phyloP scores from a whole-genome alignment of 805 yeast genomes.

The Candida krabiensis region DNA sequence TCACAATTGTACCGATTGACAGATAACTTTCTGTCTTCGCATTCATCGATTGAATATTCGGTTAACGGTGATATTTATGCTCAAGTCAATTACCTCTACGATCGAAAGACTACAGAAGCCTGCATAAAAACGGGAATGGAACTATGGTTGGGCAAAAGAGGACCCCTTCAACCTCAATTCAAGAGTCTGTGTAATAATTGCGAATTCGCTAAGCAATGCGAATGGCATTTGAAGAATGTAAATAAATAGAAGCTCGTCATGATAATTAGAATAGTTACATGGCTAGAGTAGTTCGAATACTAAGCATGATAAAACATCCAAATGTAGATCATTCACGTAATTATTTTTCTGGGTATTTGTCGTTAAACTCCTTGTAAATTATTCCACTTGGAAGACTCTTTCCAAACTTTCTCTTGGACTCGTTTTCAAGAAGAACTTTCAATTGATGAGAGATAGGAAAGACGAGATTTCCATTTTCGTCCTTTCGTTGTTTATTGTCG shows the following conservation, averaged over 20 bases:
- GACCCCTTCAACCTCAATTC: conserved; percentile 45
- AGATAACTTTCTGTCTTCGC: conserved; percentile 36
- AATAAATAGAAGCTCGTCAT: not conserved
- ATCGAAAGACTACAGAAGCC: conserved; percentile 29
- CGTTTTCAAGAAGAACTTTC: conserved; percentile 6
- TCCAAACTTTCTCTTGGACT: conserved; percentile 21
- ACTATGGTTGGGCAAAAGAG: conserved; percentile 61
- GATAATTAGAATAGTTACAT: no score
- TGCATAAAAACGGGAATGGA: conserved; percentile 36
- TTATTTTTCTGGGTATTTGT: not conserved
- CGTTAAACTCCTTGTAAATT: conserved; percentile 7
- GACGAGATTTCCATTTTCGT: not conserved
- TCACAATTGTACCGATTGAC: conserved; percentile 45
- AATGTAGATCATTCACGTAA: no score
- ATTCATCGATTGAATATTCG: conserved; percentile 53
- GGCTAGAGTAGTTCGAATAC: no score
- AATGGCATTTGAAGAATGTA: conserved; percentile 34
- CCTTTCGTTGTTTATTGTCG: not conserved
- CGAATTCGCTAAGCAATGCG: conserved; percentile 47
- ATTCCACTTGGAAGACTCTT: conserved; percentile 24
- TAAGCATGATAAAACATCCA: no score
- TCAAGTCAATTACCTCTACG: conserved; percentile 40
- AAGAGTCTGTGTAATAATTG: conserved; percentile 51
- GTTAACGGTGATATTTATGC: conserved; percentile 43
- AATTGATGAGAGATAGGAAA: conserved; percentile 2